Conservation (phyloP, 345 rosid genomes). For the Melaleuca alternifolia region DNA sequence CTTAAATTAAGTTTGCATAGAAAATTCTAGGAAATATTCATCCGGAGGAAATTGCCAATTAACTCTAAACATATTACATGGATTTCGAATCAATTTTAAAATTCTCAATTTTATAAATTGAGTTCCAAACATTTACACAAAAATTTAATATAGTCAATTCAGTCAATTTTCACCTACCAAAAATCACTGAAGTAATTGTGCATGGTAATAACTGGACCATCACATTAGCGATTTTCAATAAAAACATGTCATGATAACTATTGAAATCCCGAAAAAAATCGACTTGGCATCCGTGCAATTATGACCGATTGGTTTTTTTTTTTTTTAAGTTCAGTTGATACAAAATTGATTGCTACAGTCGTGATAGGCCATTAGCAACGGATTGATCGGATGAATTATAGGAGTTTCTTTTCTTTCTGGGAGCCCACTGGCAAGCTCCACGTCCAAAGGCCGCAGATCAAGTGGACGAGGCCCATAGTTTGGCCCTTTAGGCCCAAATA, state of each 20-base stretch:
- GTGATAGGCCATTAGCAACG: background rate
- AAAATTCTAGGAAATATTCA: too few species aligned
- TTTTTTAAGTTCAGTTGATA: background rate
- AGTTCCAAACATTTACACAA: too few species aligned
- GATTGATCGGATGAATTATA: background rate
- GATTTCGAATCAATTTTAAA: too few species aligned
- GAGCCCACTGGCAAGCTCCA: background rate
- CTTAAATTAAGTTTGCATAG: too few species aligned
- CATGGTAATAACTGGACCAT: too few species aligned
- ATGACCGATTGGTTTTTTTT: background rate
- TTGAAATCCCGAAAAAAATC: background rate
- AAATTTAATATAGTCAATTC: too few species aligned
- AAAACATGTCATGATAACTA: fast-evolving
- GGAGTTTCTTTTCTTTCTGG: background rate
- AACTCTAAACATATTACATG: too few species aligned
- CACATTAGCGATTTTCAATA: fast-evolving
- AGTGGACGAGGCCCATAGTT: background rate
- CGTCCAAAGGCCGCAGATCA: background rate
- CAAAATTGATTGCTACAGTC: background rate
- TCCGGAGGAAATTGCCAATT: too few species aligned
- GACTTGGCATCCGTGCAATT: background rate
- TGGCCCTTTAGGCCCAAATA: background rate
- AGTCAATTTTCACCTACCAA: fast-evolving
- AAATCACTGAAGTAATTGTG: too few species aligned
- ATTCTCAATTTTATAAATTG: too few species aligned